phyloP scores from a whole-genome alignment of 2,329 filamentous ascomycete genomes.

The Fusarium sp. region DNA sequence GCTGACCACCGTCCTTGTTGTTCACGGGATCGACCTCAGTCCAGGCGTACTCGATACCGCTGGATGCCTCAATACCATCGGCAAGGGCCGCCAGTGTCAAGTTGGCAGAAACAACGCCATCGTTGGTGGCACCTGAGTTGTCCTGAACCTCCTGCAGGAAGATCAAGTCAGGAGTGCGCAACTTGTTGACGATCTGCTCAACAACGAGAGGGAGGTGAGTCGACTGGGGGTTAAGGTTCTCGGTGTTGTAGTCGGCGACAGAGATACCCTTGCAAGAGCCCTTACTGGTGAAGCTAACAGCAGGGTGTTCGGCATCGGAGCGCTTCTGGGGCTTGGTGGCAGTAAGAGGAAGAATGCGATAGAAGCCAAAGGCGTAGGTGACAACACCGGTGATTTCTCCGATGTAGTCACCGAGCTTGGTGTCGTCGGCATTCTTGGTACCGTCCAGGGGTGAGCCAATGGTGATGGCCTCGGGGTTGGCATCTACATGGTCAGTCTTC shows the following conservation, averaged over 20 bases:
- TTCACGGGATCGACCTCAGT: conserved; percentile 70
- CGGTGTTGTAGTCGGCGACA: conserved; percentile 76
- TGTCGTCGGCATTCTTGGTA: conserved; percentile 67
- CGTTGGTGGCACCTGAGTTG: conserved; percentile 69
- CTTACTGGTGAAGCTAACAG: conserved; percentile 65
- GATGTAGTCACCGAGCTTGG: conserved; percentile 73
- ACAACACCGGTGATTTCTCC: conserved; percentile 77
- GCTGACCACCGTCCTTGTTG: conserved; percentile 72
- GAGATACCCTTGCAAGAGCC: conserved; percentile 72
- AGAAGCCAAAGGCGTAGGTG: conserved; percentile 75
- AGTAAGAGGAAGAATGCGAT: conserved; percentile 74
- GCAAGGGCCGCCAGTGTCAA: conserved; percentile 68
- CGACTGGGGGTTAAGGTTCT: conserved; percentile 72
- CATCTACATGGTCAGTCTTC: conserved; percentile 56
- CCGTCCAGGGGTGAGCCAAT: conserved; percentile 76
- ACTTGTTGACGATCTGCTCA: conserved; percentile 72
- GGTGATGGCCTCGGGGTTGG: conserved; percentile 76
- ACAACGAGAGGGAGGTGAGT: conserved; percentile 69
- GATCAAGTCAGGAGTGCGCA: conserved; percentile 73
- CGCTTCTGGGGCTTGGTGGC: conserved; percentile 62
- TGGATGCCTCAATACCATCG: conserved; percentile 61
- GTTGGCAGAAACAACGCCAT: conserved; percentile 68
- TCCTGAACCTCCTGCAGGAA: conserved; percentile 81
- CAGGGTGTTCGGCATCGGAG: conserved; percentile 59
- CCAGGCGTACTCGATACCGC: conserved; percentile 69